A percentile compares a stretch with the other conserved stretches of the same genome.
Conservation (phyloP, 257 asterid genomes). For the Capsicum chinense region DNA sequence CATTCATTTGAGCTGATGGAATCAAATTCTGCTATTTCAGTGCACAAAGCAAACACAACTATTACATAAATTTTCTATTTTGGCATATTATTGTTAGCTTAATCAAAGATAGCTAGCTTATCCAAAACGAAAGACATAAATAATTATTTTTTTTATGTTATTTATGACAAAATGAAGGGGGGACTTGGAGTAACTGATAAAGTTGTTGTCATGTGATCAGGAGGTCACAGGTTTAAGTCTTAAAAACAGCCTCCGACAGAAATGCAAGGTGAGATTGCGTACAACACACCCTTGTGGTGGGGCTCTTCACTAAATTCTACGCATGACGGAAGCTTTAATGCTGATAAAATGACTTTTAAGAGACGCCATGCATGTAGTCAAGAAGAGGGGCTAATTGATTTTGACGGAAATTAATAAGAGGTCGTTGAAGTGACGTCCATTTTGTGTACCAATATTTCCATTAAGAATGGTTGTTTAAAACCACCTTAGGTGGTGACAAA, state of each 20-base stretch:
- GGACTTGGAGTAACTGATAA: too few species aligned
- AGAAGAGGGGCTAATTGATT: constrained; percentile 23
- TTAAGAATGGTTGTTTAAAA: constrained; percentile 29
- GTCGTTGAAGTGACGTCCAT: not conserved
- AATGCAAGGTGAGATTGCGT: too few species aligned
- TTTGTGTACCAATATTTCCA: constrained; percentile 14
- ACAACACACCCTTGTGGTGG: too few species aligned
- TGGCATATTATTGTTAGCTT: too few species aligned
- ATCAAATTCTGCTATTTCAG: not conserved
- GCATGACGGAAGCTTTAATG: too few species aligned
- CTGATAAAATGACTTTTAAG: not conserved
- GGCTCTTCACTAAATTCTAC: too few species aligned
- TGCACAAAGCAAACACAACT: not conserved
- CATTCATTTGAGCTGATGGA: not conserved
- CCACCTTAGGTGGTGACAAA: not conserved
- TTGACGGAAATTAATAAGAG: constrained; percentile 25
- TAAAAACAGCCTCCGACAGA: too few species aligned
- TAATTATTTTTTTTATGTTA: not conserved
- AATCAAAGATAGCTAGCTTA: not conserved
- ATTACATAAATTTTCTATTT: not conserved
- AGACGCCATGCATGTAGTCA: constrained; percentile 28
- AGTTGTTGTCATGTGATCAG: too few species aligned
- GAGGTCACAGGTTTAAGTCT: too few species aligned
- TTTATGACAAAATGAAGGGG: not conserved
- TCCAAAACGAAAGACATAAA: not conserved